Evolutionary conservation across 2,329 filamentous ascomycete species (phyloP).

Genomic region (Epichloe scottii): DNA sequence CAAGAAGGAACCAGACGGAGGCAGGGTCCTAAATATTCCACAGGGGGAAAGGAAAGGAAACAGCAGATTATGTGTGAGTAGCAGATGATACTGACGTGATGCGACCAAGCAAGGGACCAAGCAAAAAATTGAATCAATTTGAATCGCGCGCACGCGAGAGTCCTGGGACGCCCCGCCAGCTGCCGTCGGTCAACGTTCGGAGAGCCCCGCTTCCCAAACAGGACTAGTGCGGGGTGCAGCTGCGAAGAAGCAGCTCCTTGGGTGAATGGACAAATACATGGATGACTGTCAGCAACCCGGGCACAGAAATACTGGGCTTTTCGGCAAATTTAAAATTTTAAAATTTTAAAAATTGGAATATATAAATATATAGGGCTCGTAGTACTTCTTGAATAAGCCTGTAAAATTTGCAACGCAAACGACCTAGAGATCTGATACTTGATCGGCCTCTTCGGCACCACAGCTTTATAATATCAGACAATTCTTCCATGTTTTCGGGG

Average conservation of each 20-base stretch:
- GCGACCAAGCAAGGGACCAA: background rate
- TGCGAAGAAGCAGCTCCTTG: no score
- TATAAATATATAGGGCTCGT: no score
- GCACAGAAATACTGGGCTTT: no score
- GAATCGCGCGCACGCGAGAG: background rate
- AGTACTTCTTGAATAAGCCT: no score
- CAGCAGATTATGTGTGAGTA: background rate
- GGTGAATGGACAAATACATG: no score
- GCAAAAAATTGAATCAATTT: background rate
- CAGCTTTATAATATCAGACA: no score
- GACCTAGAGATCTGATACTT: no score
- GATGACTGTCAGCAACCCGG: no score
- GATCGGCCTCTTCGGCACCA: no score
- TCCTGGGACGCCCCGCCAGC: background rate
- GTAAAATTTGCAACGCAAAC: no score
- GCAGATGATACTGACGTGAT: background rate
- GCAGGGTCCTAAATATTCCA: background rate
- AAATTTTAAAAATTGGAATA: no score
- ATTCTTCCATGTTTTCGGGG: background rate
- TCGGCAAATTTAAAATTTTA: no score
- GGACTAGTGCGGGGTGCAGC: slow-evolving; percentile 17
- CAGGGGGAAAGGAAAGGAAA: background rate
- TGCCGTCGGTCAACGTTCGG: slow-evolving; percentile 8
- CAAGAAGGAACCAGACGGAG: background rate
- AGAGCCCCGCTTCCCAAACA: slow-evolving; percentile 13